Evolutionary conservation across 2,329 filamentous ascomycete genomes (phyloP).

Genomic region (Diaporthe citrichinensis): DNA sequence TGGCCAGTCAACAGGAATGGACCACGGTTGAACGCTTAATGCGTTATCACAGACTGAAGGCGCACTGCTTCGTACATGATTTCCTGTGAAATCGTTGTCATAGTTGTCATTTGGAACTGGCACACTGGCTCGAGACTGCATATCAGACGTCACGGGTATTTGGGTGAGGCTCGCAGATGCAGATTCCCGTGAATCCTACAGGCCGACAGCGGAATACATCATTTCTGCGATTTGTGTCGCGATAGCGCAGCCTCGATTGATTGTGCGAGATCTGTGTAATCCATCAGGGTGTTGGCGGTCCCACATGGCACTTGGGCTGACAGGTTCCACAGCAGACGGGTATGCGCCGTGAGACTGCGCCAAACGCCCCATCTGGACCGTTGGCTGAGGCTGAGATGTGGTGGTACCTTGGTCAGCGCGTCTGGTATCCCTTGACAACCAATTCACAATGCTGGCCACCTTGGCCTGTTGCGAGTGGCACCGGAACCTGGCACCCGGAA

Average conservation of each 20-base stretch:
- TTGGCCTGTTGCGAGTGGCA: background rate
- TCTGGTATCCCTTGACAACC: background rate
- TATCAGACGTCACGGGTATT: background rate
- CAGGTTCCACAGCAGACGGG: conserved; percentile 36
- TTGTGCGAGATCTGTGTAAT: conserved; percentile 15
- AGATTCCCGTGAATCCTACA: background rate
- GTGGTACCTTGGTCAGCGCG: conserved; percentile 9
- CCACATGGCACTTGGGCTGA: conserved; percentile 23
- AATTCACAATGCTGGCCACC: background rate
- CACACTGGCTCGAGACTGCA: background rate
- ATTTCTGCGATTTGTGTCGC: background rate
- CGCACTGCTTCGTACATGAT: background rate
- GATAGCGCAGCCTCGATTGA: conserved; percentile 17
- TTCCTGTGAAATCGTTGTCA: too few relatives aligned
- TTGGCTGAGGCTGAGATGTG: conserved; percentile 20
- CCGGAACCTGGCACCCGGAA: background rate
- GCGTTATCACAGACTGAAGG: background rate
- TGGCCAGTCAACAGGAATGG: background rate
- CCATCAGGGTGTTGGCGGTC: background rate
- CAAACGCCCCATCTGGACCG: background rate
- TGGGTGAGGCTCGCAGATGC: background rate
- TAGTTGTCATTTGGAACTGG: background rate
- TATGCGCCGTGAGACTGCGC: conserved; percentile 10
- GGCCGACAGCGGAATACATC: background rate
- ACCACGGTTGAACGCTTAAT: background rate